Evolutionary conservation across 2,329 filamentous ascomycete species (phyloP).

Genomic region (Leptographium lundbergii): DNA sequence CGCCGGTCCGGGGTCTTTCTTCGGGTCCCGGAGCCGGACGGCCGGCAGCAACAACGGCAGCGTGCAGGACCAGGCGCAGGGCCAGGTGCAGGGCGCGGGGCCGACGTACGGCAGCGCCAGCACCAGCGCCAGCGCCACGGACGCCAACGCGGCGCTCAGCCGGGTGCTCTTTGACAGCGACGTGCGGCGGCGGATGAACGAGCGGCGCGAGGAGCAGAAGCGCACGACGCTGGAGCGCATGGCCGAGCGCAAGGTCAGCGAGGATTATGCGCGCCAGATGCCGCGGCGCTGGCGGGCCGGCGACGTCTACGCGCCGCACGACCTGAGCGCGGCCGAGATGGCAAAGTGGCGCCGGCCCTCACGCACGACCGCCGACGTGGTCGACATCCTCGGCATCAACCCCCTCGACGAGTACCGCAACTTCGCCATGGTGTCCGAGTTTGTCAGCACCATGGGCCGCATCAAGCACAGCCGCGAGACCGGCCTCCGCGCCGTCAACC

Average conservation of each 20-base stretch:
- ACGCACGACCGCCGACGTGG: slow-evolving; percentile 50
- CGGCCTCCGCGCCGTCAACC: slow-evolving; percentile 75
- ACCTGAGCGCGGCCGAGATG: slow-evolving; percentile 68
- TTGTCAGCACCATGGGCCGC: slow-evolving; percentile 70
- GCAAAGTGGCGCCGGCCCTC: slow-evolving; percentile 58
- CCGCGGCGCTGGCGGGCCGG: slow-evolving; percentile 61
- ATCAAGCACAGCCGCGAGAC: slow-evolving; percentile 69
- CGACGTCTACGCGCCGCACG: slow-evolving; percentile 84
- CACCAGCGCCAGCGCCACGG: not conserved
- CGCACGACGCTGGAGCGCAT: slow-evolving; percentile 24
- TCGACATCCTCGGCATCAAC: slow-evolving; percentile 69
- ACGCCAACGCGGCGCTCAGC: slow-evolving; percentile 8
- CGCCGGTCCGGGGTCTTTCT: too few relatives aligned
- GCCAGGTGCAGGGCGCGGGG: too few relatives aligned
- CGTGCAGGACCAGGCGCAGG: too few relatives aligned
- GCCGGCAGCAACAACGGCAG: not conserved
- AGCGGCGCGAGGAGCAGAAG: slow-evolving; percentile 6
- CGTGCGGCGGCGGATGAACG: slow-evolving; percentile 4
- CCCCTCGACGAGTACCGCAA: slow-evolving; percentile 88
- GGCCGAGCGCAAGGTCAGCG: slow-evolving; percentile 26
- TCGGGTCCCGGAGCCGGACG: too few relatives aligned
- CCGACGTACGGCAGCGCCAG: too few relatives aligned
- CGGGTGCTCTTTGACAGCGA: slow-evolving; percentile 11
- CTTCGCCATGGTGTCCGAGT: slow-evolving; percentile 83
- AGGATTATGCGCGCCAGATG: slow-evolving; percentile 49